Evolutionary conservation across 208 protist genomes (phyloP), one percentile per base, ranked within the genome.

Genomic region (Trypanosoma boissoni): DNA sequence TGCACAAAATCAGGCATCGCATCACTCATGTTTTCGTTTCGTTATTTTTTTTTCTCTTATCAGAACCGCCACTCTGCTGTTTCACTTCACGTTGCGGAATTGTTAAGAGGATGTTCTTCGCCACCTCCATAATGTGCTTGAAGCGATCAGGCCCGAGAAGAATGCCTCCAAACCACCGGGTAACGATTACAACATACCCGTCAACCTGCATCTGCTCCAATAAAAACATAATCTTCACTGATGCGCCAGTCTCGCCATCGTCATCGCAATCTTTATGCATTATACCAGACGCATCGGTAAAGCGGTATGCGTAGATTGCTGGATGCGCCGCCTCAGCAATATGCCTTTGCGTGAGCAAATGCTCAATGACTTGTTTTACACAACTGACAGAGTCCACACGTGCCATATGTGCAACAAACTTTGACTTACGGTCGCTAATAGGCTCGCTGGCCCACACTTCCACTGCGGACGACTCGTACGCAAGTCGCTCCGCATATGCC

Each of bases 101-200:
- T 4, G 82, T 89, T 18, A 86, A 48, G 7, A 67, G 26, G 1
- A 91, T 80, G 50, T 88, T 76, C 46, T 76, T 78, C 2, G 83
- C 76, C 39, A 94, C 86, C 48, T 80, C 78, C 81, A 93, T 89
- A 43, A 96, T 95, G 75, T 96, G 88, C 58, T 94, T 95, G 62
- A 98, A 98, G 14, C 96, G 81, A 57, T 98, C 96, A 2, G 88
- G 82, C 1, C 95, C 94, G 7, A 98, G 86, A 16, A 95, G 70
- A 43, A 98, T 96, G 50, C 97, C 97, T 23, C 97, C 97, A 69
- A 86, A 98, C 96, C 97, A 98, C 4, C 97, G 84, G 34, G 95
- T 97, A 28, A 98, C 96, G 0, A 97, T 76, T 8, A 97, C 80
- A 0, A 95, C 61, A 54, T 90, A 95, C 8, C 83, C 86, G 20